A percentile compares a stretch with the other conserved stretches of the same genome.
These are phyloP conservation scores for Geranium brycei DNA, from an alignment of 345 rosid genomes.

Conservation along the genomic window DNA sequence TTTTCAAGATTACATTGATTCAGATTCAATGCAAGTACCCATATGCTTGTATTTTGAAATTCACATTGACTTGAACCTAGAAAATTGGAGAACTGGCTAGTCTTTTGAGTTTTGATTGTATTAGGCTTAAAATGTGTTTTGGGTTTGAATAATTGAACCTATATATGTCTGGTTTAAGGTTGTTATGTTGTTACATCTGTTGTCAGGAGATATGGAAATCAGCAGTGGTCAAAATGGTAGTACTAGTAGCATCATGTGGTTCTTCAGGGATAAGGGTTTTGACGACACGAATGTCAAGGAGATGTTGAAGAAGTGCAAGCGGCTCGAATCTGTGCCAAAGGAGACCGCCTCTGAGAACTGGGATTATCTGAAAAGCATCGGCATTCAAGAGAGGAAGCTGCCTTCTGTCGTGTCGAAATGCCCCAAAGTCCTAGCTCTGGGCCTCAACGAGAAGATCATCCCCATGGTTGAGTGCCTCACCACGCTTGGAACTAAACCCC, in stretches of 20 bases:
- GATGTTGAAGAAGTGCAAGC: conserved; percentile 19
- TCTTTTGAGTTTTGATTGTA: too few relatives aligned
- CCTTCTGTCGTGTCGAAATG: conserved; percentile 15
- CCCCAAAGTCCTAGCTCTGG: conserved; percentile 13
- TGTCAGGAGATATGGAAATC: conserved; percentile 3
- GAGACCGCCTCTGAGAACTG: conserved; percentile 16
- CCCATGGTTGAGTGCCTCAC: conserved; percentile 16
- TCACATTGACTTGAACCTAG: too few relatives aligned
- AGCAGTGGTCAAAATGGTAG: conserved; percentile 4
- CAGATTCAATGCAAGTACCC: too few relatives aligned
- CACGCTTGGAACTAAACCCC: conserved; percentile 13
- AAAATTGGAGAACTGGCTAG: too few relatives aligned
- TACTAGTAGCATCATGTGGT: conserved; percentile 14
- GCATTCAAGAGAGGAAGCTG: conserved; percentile 18
- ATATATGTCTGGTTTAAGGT: too few relatives aligned
- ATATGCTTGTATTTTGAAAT: too few relatives aligned
- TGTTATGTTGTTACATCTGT: too few relatives aligned
- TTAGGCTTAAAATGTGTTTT: too few relatives aligned
- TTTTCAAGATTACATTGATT: too few relatives aligned
- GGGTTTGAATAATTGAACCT: too few relatives aligned
- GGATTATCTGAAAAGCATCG: conserved; percentile 18
- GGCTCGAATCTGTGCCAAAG: conserved; percentile 8
- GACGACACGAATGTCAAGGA: conserved; percentile 12
- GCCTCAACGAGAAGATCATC: conserved; percentile 13
- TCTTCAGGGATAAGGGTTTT: conserved; percentile 15